Conservation (phyloP, 2,329 filamentous ascomycete species). For the Cordyceps fumosorosea region DNA sequence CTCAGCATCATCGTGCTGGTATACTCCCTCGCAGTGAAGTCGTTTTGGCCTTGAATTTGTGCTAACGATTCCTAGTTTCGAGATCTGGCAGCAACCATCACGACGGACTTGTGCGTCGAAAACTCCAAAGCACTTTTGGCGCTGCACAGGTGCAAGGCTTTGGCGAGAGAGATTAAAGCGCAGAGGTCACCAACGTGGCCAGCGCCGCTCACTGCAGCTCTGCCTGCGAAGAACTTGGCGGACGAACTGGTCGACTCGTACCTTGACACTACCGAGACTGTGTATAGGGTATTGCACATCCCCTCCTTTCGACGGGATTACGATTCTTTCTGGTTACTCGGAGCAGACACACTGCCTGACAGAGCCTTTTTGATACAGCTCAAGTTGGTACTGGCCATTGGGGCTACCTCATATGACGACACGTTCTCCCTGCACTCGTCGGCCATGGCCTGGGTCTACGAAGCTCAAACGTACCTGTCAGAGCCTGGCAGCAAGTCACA, state of each 20-base stretch:
- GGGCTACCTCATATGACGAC: conserved; percentile 43
- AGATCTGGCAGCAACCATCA: conserved; percentile 39
- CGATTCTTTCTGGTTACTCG: conserved; percentile 45
- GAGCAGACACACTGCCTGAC: conserved; percentile 22
- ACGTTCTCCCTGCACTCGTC: conserved; percentile 41
- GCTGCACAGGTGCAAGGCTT: conserved; percentile 44
- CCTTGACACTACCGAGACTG: conserved; percentile 38
- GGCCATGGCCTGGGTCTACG: conserved; percentile 50
- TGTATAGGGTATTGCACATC: conserved; percentile 45
- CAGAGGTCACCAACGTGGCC: conserved; percentile 43
- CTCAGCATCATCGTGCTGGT: conserved; percentile 41
- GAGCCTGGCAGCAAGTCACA: conserved; percentile 46
- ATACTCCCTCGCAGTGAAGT: background rate
- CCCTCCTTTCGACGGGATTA: conserved; percentile 43
- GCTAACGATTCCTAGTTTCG: conserved; percentile 27
- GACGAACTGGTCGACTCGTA: conserved; percentile 46
- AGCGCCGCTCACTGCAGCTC: conserved; percentile 28
- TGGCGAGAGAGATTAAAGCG: conserved; percentile 47
- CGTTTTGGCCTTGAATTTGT: background rate
- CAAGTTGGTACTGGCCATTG: conserved; percentile 54
- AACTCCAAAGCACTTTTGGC: conserved; percentile 27
- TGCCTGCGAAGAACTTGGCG: conserved; percentile 41
- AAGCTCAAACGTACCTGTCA: conserved; percentile 48
- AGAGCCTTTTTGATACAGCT: conserved; percentile 46
- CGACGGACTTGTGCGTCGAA: conserved; percentile 31